These are phyloP conservation scores for Arctium lappa DNA, from an alignment of 129 eudicot species.

Conservation along the genomic window DNA sequence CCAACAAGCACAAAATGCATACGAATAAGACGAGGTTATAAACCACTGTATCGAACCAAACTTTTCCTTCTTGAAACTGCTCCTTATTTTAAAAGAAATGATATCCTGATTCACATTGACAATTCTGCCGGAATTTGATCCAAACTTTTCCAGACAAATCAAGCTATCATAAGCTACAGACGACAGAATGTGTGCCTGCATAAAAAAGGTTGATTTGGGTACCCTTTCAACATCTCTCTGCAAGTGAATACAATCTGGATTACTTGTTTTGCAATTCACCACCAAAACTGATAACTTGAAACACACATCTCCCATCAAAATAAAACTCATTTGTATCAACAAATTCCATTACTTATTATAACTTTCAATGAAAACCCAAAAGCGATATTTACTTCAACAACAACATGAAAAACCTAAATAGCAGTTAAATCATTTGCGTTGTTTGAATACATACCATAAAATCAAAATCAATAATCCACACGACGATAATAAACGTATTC, in stretches of 20 bases:
- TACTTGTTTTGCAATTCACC: neutral
- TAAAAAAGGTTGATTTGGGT: no score
- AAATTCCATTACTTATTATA: neutral
- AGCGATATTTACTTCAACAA: neutral
- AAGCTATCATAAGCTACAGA: no score
- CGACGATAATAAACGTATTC: conserved; percentile 46
- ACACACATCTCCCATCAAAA: neutral
- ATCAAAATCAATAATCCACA: conserved; percentile 31
- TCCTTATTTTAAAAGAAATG: no score
- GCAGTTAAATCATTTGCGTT: neutral
- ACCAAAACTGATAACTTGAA: neutral
- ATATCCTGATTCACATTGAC: no score
- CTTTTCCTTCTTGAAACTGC: no score
- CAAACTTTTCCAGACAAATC: no score
- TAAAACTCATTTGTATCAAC: neutral
- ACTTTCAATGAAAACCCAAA: neutral
- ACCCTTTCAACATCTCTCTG: no score
- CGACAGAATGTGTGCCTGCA: no score
- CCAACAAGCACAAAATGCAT: no score
- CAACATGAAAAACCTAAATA: neutral
- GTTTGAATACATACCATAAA: neutral
- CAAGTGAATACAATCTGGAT: neutral
- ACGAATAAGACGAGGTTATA: no score
- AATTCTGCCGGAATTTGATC: no score
- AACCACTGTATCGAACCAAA: no score